Conservation (phyloP, 2,329 filamentous ascomycete species). For the Phaeosphaeriaceae sp. region DNA sequence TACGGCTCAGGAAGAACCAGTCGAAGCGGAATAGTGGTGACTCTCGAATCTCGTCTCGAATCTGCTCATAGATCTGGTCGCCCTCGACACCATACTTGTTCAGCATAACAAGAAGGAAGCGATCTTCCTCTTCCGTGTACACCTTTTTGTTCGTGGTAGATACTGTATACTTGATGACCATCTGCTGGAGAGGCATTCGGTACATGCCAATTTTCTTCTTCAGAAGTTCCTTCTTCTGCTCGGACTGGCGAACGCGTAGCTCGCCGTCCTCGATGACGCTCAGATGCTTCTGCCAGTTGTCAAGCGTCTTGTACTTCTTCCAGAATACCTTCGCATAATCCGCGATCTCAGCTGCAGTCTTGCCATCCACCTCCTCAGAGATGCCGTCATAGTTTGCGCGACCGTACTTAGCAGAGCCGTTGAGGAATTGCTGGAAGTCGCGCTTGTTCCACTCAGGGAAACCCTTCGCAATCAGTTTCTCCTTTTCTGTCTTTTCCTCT, state of each 20-base stretch:
- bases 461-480: slow-evolving; percentile 78
- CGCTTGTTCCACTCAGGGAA: slow-evolving; percentile 96
- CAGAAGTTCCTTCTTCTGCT: slow-evolving; percentile 91
- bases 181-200: slow-evolving; percentile 94
- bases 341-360: slow-evolving; percentile 83
- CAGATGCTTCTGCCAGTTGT: slow-evolving; percentile 88
- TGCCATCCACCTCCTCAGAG: slow-evolving; percentile 88
- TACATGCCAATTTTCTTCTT: slow-evolving; percentile 96
- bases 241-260: slow-evolving; percentile 84
- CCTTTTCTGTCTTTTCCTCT: slow-evolving; percentile 87
- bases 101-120: slow-evolving; percentile 91
- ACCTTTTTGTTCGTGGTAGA: slow-evolving; percentile 99
- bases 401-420: slow-evolving; percentile 91
- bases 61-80: slow-evolving; percentile 88
- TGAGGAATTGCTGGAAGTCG: slow-evolving; percentile 98
- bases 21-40: slow-evolving; percentile 96
- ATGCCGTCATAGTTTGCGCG: slow-evolving; percentile 86
- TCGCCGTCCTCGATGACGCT: slow-evolving; percentile 91
- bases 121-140: slow-evolving; percentile 97
- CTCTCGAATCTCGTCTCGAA: slow-evolving; percentile 96
- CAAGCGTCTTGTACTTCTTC: slow-evolving; percentile 90
- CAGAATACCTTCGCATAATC: slow-evolving; percentile 95
- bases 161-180: slow-evolving; percentile 98
- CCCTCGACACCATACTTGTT: slow-evolving; percentile 92
- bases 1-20: slow-evolving; percentile 98